A percentile compares a stretch with the other conserved stretches of the same genome.
phyloP scores from a whole-genome alignment of 345 rosid genomes.

The Aquilaria yunnanensis region DNA sequence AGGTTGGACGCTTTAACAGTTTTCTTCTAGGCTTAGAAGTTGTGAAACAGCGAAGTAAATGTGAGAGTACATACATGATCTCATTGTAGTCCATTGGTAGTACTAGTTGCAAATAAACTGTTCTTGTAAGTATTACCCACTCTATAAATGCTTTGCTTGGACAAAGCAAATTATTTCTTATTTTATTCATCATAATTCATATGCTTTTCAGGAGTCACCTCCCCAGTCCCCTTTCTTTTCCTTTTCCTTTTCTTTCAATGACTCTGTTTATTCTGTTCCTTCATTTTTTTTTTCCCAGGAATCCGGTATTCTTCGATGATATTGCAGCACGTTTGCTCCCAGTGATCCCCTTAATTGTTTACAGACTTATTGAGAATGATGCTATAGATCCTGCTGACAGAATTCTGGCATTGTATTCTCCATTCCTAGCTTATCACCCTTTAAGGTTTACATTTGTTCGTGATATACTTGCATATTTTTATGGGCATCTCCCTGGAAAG shows the following conservation, averaged over 20 bases:
- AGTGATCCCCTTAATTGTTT: slow-evolving; percentile 85
- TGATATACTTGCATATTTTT: slow-evolving; percentile 93
- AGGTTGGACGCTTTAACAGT: neutral
- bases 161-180: no score
- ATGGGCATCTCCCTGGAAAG: slow-evolving; percentile 85
- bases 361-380: slow-evolving; percentile 92
- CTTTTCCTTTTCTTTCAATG: slow-evolving; percentile 6
- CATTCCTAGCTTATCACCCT: slow-evolving; percentile 76
- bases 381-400: slow-evolving; percentile 71
- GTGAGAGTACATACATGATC: no score
- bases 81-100: no score
- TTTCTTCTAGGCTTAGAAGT: neutral
- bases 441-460: slow-evolving; percentile 93
- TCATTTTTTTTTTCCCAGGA: slow-evolving; percentile 35
- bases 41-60: no score
- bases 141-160: no score
- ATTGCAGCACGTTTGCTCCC: slow-evolving; percentile 87
- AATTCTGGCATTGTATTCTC: slow-evolving; percentile 50
- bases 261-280: slow-evolving; percentile 5
- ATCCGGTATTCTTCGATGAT: slow-evolving; percentile 95
- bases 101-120: no score
- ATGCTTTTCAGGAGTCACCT: no score
- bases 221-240: no score
- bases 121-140: no score
- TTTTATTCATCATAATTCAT: no score